Evolutionary conservation across 805 yeast species (phyloP).

Genomic region (Candida boidinii): DNA sequence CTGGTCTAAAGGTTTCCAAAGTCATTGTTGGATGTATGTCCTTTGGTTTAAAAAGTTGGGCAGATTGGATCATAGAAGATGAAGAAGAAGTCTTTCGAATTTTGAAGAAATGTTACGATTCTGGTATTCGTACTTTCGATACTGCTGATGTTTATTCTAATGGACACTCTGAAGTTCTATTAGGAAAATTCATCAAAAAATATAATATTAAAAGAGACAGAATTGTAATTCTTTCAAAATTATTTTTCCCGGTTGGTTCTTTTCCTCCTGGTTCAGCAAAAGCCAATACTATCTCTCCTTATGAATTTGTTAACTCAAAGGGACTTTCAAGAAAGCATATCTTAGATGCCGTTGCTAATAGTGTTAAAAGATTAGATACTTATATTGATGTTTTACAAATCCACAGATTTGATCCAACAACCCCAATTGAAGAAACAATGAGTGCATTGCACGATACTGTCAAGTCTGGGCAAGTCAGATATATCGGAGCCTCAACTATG

Average conservation of each 20-base stretch:
- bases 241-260: constrained; percentile 23
- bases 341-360: constrained; percentile 30
- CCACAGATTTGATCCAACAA: constrained; percentile 41
- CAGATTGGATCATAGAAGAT: constrained; percentile 37
- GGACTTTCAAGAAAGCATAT: constrained; percentile 41
- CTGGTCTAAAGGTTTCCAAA: constrained; percentile 42
- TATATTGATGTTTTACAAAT: constrained; percentile 46
- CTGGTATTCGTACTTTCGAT: constrained; percentile 40
- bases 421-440: constrained; percentile 48
- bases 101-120: constrained; percentile 37
- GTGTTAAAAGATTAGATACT: constrained; percentile 39
- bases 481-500: constrained; percentile 62
- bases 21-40: constrained; percentile 50
- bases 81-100: constrained; percentile 36
- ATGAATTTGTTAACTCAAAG: constrained; percentile 24
- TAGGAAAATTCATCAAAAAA: constrained; percentile 46
- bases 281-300: constrained; percentile 1
- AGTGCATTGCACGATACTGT: constrained; percentile 45
- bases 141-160: constrained; percentile 42
- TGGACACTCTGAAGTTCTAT: constrained; percentile 37
- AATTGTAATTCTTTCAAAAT: constrained; percentile 48
- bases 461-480: constrained; percentile 36
- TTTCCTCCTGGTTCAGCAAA: constrained; percentile 5
- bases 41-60: constrained; percentile 35
- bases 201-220: constrained; percentile 44